Evolutionary conservation across 2,329 filamentous ascomycete species (phyloP), one percentile per base, ranked within the genome.

Genomic region (Exophiala aquamarina): DNA sequence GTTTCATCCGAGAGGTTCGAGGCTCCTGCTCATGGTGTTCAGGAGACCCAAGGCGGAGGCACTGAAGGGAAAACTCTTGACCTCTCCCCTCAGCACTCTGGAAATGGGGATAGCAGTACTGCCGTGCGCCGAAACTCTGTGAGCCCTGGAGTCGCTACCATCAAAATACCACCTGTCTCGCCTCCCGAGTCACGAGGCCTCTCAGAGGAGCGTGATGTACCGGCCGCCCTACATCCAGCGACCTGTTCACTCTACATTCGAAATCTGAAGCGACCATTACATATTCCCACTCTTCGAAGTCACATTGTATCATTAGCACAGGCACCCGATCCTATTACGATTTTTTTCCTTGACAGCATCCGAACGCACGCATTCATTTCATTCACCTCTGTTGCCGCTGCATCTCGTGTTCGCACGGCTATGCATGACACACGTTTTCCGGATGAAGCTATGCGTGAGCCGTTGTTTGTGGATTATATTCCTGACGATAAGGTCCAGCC

Each of bases 381-480:
- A 18, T 92, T 97, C 64, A 72, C 74, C 35, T 84, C 76, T 36
- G 72, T 82, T 8, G 73, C 83, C 2, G 84, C 86, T 3, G 93
- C 93, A 3, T 82, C 84, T 0, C 80, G 89, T 17, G 90, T 88
- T 7, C 86, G 92, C 39, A 78, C 81, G 8, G 78, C 79, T 2
- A 73, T 97, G 2, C 92, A 98, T 67, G 81, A 83, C 48, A 79
- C 78, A 17, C 79, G 90, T 28, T 97, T 91, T 89, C 92, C 92
- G 1, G 82, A 90, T 49, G 92, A 97, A 69, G 82, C 84, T 49
- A 87, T 85, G 57, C 80, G 93, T 23, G 94, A 93, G 65, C 77
- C 83, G 1, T 76, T 97, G 1, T 94, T 86, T 80, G 88, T 89
- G 3, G 93, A 98, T 65, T 97, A 93, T 64, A 77, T 97, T 15